phyloP scores from a whole-genome alignment of 768 basidiomycete genomes.

The Auricularia auricula-judae region DNA sequence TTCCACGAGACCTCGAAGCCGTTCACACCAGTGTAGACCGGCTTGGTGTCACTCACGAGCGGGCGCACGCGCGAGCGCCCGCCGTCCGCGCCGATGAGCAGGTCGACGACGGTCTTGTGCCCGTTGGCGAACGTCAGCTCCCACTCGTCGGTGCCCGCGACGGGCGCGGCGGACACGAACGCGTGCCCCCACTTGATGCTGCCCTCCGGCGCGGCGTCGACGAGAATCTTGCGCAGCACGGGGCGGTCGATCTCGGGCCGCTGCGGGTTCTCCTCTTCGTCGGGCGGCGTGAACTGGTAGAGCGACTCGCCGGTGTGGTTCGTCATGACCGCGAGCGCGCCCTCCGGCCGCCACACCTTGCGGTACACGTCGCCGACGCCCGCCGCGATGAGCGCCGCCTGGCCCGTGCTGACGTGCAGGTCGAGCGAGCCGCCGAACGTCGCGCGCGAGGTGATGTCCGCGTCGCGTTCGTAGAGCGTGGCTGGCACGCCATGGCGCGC shows the following conservation, averaged over 20 bases:
- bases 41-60: conserved; percentile 19
- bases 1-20: conserved; percentile 13
- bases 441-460: conserved; percentile 4
- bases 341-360: conserved; percentile 10
- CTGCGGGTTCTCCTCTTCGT: neutral
- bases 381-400: conserved; percentile 11
- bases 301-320: neutral
- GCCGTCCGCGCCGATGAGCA: conserved; percentile 29
- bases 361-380: conserved; percentile 12
- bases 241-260: neutral
- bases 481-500: conserved; percentile 11
- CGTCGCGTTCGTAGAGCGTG: conserved; percentile 15
- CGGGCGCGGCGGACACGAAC: neutral
- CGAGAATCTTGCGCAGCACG: conserved; percentile 7
- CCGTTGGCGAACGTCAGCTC: neutral
- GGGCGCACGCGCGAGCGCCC: conserved; percentile 28
- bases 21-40: conserved; percentile 22
- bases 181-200: conserved; percentile 7
- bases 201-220: conserved; percentile 7
- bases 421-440: conserved; percentile 17
- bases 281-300: neutral
- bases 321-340: conserved; percentile 11
- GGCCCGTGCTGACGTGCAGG: conserved; percentile 16
- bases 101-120: conserved; percentile 6
- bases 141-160: neutral